phyloP scores from a whole-genome alignment of 2,329 filamentous ascomycete genomes.

The Cladosporium cucumerinum region DNA sequence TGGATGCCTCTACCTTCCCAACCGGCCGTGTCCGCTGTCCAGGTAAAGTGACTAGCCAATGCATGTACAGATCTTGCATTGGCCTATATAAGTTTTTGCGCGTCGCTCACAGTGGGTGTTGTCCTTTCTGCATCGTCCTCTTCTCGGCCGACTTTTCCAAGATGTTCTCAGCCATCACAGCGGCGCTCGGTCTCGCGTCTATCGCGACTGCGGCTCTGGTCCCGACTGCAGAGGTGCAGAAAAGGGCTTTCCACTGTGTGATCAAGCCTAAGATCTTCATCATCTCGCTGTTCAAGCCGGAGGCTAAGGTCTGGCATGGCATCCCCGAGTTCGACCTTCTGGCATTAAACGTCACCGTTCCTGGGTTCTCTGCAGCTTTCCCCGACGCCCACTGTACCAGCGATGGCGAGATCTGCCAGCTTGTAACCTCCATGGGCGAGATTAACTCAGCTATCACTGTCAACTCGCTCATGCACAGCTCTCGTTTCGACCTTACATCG shows the following conservation, averaged over 20 bases:
- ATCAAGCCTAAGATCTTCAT: slow-evolving; percentile 60
- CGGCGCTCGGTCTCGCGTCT: not conserved
- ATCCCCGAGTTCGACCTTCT: slow-evolving; percentile 34
- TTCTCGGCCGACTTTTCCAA: not conserved
- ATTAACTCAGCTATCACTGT: slow-evolving; percentile 72
- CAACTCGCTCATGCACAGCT: slow-evolving; percentile 60
- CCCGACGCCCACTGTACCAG: slow-evolving; percentile 58
- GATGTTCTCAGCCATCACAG: not conserved
- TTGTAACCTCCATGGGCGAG: slow-evolving; percentile 61
- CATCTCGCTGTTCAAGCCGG: slow-evolving; percentile 54
- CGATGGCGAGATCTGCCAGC: slow-evolving; percentile 61
- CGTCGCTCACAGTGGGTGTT: not conserved
- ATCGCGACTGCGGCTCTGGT: slow-evolving; percentile 5
- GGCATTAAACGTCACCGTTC: slow-evolving; percentile 35
- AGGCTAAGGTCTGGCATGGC: slow-evolving; percentile 49
- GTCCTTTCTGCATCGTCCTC: not conserved
- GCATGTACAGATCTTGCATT: not conserved
- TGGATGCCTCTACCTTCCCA: not conserved
- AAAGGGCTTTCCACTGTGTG: slow-evolving; percentile 1
- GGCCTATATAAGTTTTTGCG: not conserved
- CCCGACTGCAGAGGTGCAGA: not conserved
- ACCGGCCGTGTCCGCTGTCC: not conserved
- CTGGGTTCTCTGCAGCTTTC: slow-evolving; percentile 31
- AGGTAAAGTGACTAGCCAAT: not conserved
- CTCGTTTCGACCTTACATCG: slow-evolving; percentile 59